phyloP scores from a whole-genome alignment of 495 filamentous ascomycete genomes.

The Staphylotrichum tortipilum region DNA sequence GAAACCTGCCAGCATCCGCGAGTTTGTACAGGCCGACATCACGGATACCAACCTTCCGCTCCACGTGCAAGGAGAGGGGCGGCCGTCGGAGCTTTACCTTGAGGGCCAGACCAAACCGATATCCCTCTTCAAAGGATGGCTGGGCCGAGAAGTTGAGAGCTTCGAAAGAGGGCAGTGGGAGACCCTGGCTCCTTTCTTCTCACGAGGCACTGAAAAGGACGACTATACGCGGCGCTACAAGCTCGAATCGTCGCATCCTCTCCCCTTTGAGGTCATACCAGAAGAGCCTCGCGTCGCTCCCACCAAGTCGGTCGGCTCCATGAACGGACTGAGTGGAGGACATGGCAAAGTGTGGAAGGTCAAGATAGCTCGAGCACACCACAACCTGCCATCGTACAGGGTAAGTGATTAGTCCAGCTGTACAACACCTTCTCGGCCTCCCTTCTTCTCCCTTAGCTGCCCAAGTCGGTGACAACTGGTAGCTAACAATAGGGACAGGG shows the following conservation, averaged over 20 bases:
- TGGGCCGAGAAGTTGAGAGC: not conserved
- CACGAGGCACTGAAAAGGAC: not conserved
- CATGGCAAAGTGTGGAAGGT: not conserved
- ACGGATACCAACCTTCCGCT: not conserved
- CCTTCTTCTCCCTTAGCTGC: not conserved
- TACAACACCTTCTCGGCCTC: too few species aligned
- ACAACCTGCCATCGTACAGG: not conserved
- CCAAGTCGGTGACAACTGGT: not conserved
- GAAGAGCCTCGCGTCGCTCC: not conserved
- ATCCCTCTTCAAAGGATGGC: not conserved
- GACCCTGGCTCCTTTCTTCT: not conserved
- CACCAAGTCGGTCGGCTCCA: not conserved
- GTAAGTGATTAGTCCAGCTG: too few species aligned
- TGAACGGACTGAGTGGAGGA: not conserved
- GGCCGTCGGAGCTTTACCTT: not conserved
- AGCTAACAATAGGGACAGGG: not conserved
- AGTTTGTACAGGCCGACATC: not conserved
- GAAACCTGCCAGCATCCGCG: not conserved
- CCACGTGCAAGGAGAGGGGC: not conserved
- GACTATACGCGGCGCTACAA: not conserved
- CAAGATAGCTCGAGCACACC: not conserved
- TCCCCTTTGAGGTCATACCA: not conserved
- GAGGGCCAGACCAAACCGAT: not conserved
- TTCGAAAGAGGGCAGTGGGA: not conserved
- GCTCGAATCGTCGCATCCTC: not conserved